Evolutionary conservation across 108 stramenopile genomes (phyloP), one percentile per base, ranked within the genome.

Genomic region (Skeletonema grethae): DNA sequence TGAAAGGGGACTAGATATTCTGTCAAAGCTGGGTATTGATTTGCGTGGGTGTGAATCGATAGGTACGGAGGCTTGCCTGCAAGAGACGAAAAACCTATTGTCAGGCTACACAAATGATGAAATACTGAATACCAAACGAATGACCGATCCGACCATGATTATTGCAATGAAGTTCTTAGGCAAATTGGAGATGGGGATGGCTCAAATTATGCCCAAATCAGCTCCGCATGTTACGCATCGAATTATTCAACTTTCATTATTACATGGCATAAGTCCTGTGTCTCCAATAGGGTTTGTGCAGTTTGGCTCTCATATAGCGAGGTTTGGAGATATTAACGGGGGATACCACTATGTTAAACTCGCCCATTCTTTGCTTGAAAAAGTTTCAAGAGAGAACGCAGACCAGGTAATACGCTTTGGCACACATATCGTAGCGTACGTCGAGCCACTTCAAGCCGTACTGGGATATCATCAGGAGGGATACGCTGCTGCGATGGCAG

Each of bases 211-310:
- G 34, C 34, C 34, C 34, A 34, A 34, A 34, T 34, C 34, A 34
- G 34, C 34, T 34, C 34, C 34, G 34, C 7, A 34, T 34, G 34
- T 39, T 0, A 35, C 55, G 67, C 25, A 28, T 28, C 25, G 1
- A 28, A 28, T 28, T 28, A 28, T 28, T 28, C 25, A 28, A 28
- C 25, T 28, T 28, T 28, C 25, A 1, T 28, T 28, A 28, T 0
- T 1, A 28, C 25, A 28, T 28, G 25, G 25, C 9, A 56, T 68
- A 31, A 57, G 35, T n/a, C 56, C 56, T 8, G 48, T 57, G 50
- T 68, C 67, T 8, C 53, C 67, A 9, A 57, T 68, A 22, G 67
- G 36, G 13, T 68, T 68, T 34, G 34, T 34, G 34, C 34, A 34
- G 0, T 34, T 6, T 34, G 34, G 34, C 34, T 34, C 34, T 6